phyloP scores from a whole-genome alignment of 805 yeast species.

The Danielozyma ontarioensis region DNA sequence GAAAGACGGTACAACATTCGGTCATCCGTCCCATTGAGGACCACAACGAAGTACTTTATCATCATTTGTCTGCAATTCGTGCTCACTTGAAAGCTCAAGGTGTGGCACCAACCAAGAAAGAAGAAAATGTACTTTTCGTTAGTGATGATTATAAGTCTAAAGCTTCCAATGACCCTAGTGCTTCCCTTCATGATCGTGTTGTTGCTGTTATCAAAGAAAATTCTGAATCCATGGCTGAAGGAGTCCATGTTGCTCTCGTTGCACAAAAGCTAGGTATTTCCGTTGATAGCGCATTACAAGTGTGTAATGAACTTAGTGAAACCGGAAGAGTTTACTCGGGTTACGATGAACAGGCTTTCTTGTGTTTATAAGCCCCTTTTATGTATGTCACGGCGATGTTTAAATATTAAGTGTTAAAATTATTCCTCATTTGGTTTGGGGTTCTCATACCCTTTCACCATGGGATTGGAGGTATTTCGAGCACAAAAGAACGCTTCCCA shows the following conservation, averaged over 20 bases:
- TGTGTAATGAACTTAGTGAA: slow-evolving; percentile 54
- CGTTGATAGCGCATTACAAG: slow-evolving; percentile 43
- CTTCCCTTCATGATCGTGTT: slow-evolving; percentile 28
- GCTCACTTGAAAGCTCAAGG: slow-evolving; percentile 54
- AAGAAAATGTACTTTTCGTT: slow-evolving; percentile 27
- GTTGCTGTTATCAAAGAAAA: slow-evolving; percentile 44
- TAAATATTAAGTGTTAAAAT: no score
- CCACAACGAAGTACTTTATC: slow-evolving; percentile 65
- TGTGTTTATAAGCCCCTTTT: slow-evolving; percentile 23
- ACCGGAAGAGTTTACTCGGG: slow-evolving; percentile 68
- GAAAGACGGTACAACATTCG: slow-evolving; percentile 61
- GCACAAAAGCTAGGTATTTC: slow-evolving; percentile 50
- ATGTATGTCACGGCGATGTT: no score
- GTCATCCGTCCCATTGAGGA: slow-evolving; percentile 52
- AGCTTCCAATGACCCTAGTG: slow-evolving; percentile 21
- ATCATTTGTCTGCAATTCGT: slow-evolving; percentile 58
- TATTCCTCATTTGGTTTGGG: neutral
- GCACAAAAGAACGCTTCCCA: slow-evolving; percentile 57
- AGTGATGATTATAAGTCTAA: no score
- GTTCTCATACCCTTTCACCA: neutral
- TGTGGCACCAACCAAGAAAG: slow-evolving; percentile 15
- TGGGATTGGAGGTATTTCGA: neutral
- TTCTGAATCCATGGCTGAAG: slow-evolving; percentile 61
- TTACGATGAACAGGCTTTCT: slow-evolving; percentile 57
- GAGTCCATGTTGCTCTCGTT: slow-evolving; percentile 64